These are phyloP conservation scores for Penicillium pancosmium DNA, from an alignment of 495 filamentous ascomycete species.

Conservation along the genomic window DNA sequence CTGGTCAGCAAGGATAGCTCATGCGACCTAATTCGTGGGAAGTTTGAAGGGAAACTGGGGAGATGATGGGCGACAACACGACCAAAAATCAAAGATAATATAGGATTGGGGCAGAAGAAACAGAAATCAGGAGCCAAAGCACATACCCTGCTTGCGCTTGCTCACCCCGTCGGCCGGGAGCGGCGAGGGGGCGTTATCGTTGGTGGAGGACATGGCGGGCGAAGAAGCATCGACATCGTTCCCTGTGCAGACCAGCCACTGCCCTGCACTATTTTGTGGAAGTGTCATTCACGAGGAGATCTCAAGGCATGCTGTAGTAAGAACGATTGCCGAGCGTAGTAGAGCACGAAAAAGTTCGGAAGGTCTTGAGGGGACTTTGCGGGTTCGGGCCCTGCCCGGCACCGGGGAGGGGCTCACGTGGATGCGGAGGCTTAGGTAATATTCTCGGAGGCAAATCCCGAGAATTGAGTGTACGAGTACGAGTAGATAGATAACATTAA, in stretches of 20 bases:
- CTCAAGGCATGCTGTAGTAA: slow-evolving; percentile 28
- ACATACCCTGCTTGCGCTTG: slow-evolving; percentile 41
- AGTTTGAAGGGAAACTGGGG: too few species aligned
- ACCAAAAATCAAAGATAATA: too few species aligned
- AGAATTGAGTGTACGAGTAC: too few species aligned
- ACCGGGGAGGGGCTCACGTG: slow-evolving; percentile 29
- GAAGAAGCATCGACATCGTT: slow-evolving; percentile 36
- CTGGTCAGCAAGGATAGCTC: slow-evolving; percentile 14
- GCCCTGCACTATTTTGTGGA: slow-evolving; percentile 27
- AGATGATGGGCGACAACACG: too few species aligned
- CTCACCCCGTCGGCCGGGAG: slow-evolving; percentile 35
- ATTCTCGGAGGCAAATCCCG: background rate
- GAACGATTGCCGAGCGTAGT: slow-evolving; percentile 28
- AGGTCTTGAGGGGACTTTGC: slow-evolving; percentile 23
- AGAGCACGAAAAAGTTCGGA: slow-evolving; percentile 32
- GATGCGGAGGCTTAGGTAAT: slow-evolving; percentile 28
- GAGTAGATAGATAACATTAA: too few species aligned
- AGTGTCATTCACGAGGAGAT: slow-evolving; percentile 3
- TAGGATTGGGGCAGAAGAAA: background rate
- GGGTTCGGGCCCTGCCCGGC: slow-evolving; percentile 27
- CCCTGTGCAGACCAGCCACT: slow-evolving; percentile 26
- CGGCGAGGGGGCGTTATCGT: slow-evolving; percentile 35
- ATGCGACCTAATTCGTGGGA: background rate
- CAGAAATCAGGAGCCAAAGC: background rate
- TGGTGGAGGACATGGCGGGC: slow-evolving; percentile 35